Conservation (phyloP, 1,139 yeast species). For the Casaregolazyma lundiana region DNA sequence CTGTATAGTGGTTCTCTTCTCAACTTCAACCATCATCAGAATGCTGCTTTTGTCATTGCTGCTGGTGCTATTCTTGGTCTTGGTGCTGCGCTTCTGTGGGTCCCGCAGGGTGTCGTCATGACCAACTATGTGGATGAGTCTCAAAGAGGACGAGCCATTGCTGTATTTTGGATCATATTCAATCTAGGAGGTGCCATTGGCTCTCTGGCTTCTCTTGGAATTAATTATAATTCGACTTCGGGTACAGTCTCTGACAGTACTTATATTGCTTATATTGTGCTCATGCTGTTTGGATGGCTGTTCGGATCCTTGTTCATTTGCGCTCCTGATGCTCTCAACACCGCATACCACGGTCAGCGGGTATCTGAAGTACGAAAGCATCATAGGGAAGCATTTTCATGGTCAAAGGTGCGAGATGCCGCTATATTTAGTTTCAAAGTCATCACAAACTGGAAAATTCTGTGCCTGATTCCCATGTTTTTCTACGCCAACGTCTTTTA, state of each 20-base stretch:
- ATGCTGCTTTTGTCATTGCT: slow-evolving; percentile 52
- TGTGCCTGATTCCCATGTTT: slow-evolving; percentile 51
- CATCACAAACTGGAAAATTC: slow-evolving; percentile 17
- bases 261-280: slow-evolving; percentile 21
- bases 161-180: slow-evolving; percentile 60
- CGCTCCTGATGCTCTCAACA: slow-evolving; percentile 14
- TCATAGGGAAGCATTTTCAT: slow-evolving; percentile 11
- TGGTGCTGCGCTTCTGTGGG: slow-evolving; percentile 56
- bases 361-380: slow-evolving; percentile 11
- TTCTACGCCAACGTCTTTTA: slow-evolving; percentile 58
- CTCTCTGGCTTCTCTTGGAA: slow-evolving; percentile 21
- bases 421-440: slow-evolving; percentile 12
- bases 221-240: slow-evolving; percentile 15
- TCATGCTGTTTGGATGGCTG: slow-evolving; percentile 24
- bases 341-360: slow-evolving; percentile 9
- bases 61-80: slow-evolving; percentile 60
- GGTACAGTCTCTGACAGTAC: slow-evolving; percentile 23
- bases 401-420: slow-evolving; percentile 9
- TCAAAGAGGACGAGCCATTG: slow-evolving; percentile 51
- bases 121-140: slow-evolving; percentile 54
- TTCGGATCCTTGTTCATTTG: slow-evolving; percentile 16
- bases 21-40: slow-evolving; percentile 44
- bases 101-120: slow-evolving; percentile 53
- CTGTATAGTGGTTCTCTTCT: slow-evolving; percentile 51
- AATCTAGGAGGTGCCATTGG: slow-evolving; percentile 53